Percentiles rank a stretch among this genome's conserved stretches.
These are phyloP conservation scores for Alternaria brassicae DNA, from an alignment of 2,329 filamentous ascomycete genomes.

Conservation along the genomic window DNA sequence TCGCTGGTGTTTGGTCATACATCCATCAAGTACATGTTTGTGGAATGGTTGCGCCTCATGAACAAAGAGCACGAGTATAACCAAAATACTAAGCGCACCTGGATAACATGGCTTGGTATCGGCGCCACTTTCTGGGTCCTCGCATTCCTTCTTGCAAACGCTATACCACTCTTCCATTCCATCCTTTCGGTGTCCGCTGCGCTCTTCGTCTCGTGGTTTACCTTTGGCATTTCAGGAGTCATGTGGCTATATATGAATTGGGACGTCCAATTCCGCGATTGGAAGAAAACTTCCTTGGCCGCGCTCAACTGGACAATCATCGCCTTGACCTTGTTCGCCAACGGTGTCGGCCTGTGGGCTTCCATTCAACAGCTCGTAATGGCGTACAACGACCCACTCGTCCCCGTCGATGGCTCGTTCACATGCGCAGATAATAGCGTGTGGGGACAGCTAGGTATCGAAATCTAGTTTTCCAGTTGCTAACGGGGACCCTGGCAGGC, in stretches of 20 bases:
- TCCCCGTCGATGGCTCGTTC: slow-evolving; percentile 4
- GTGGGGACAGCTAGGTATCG: slow-evolving; percentile 2
- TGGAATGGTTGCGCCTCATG: slow-evolving; percentile 61
- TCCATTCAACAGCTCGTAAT: slow-evolving; percentile 5
- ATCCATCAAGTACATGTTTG: slow-evolving; percentile 68
- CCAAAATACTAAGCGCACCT: slow-evolving; percentile 37
- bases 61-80: slow-evolving; percentile 23
- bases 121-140: slow-evolving; percentile 61
- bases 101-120: slow-evolving; percentile 44
- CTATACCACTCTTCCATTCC: slow-evolving; percentile 71
- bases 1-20: slow-evolving; percentile 73
- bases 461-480: not conserved
- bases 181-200: slow-evolving; percentile 65
- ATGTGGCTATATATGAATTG: slow-evolving; percentile 45
- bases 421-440: slow-evolving; percentile 12
- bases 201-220: slow-evolving; percentile 72
- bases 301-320: slow-evolving; percentile 21
- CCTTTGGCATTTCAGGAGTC: slow-evolving; percentile 44
- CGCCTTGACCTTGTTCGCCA: slow-evolving; percentile 18
- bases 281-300: slow-evolving; percentile 26
- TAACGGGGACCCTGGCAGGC: no score
- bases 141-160: slow-evolving; percentile 71
- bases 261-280: slow-evolving; percentile 45
- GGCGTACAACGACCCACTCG: slow-evolving; percentile 6
- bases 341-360: slow-evolving; percentile 8